Evolutionary conservation across 805 yeast genomes (phyloP).

Genomic region (Ogataea paraovalis): DNA sequence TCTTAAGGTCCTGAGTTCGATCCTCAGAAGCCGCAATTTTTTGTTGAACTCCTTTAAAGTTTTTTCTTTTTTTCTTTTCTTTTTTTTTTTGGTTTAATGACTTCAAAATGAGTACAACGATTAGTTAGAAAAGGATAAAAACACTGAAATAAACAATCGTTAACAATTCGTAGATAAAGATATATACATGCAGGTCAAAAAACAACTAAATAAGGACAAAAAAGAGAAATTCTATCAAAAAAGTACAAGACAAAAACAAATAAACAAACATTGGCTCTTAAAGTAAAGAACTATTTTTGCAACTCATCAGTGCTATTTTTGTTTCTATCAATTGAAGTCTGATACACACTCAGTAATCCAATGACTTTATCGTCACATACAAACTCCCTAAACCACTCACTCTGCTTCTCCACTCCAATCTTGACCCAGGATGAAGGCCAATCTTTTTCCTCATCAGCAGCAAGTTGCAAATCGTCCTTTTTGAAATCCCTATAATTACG

Average conservation of each 20-base stretch:
- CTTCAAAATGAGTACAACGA: background rate
- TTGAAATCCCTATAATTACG: conserved; percentile 54
- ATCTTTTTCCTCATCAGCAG: conserved; percentile 65
- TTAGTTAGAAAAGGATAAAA: background rate
- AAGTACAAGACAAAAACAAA: too few relatives aligned
- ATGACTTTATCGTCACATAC: conserved; percentile 65
- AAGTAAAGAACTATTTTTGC: too few relatives aligned
- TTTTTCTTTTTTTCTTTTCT: background rate
- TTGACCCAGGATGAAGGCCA: conserved; percentile 89
- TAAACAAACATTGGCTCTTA: too few relatives aligned
- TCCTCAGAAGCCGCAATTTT: conserved; percentile 2
- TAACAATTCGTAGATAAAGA: background rate
- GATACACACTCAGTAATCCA: conserved; percentile 46
- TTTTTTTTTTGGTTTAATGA: background rate
- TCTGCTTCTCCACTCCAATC: conserved; percentile 63
- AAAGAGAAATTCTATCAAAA: too few relatives aligned
- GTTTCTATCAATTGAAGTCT: conserved; percentile 4
- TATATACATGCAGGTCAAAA: background rate
- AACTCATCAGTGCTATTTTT: background rate
- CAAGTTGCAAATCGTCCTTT: conserved; percentile 38
- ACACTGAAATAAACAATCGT: too few relatives aligned
- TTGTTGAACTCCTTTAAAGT: background rate
- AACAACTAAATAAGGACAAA: background rate
- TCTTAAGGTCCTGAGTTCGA: conserved; percentile 4
- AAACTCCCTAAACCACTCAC: conserved; percentile 87